A percentile compares a stretch with the other conserved stretches of the same genome.
phyloP scores from a whole-genome alignment of 176 grass and related monocot genomes.

The Tillandsia leiboldiana region DNA sequence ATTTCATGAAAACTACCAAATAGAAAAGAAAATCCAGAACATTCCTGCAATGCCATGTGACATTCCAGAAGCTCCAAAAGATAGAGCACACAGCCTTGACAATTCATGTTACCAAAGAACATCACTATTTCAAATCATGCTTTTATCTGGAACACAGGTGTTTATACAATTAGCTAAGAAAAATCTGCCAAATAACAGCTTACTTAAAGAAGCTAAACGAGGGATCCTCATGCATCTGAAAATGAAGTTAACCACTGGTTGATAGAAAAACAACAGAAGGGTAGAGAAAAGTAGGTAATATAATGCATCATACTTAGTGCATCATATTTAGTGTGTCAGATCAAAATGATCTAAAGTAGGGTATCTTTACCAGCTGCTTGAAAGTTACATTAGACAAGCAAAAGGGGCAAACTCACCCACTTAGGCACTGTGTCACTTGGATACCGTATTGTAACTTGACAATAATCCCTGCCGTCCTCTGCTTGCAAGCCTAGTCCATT shows the following conservation, averaged over 20 bases:
- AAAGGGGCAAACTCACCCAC: constrained; percentile 48
- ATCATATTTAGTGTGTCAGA: background rate
- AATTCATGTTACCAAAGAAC: too few species aligned
- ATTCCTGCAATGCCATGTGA: background rate
- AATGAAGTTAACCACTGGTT: background rate
- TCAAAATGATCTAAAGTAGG: background rate
- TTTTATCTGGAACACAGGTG: too few species aligned
- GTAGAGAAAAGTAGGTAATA: background rate
- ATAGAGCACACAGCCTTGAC: background rate
- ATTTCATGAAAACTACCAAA: background rate
- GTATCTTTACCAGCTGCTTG: background rate
- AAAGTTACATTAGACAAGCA: background rate
- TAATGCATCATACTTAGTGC: background rate
- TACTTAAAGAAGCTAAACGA: background rate
- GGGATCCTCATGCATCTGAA: background rate
- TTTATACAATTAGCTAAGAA: too few species aligned
- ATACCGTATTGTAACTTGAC: constrained; percentile 57
- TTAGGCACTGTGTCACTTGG: constrained; percentile 65
- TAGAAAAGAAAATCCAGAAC: background rate
- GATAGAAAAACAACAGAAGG: background rate
- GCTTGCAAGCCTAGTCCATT: constrained; percentile 82
- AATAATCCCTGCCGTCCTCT: constrained; percentile 36
- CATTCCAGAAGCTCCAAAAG: background rate
- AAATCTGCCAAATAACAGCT: too few species aligned
- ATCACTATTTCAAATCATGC: too few species aligned